phyloP scores from a whole-genome alignment of 2,329 filamentous ascomycete genomes.

The Sphaceloma murrayae region DNA sequence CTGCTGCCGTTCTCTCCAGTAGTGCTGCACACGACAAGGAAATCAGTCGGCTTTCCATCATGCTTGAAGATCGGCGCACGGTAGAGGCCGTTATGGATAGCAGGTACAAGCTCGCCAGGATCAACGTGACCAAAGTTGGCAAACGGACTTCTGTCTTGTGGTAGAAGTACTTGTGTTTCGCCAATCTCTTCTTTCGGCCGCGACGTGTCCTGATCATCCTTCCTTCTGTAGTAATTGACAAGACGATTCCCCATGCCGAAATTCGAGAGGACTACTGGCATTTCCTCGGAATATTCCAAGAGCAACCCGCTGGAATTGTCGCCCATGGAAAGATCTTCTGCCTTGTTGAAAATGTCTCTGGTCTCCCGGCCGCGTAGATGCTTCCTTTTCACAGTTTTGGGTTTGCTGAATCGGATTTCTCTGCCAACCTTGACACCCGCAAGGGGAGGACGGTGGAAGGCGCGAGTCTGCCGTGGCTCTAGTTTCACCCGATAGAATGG shows the following conservation, averaged over 20 bases:
- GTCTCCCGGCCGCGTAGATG: constrained; percentile 69
- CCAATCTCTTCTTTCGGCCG: constrained; percentile 76
- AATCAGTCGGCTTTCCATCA: constrained; percentile 66
- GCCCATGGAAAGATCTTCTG: constrained; percentile 72
- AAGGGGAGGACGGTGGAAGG: constrained; percentile 75
- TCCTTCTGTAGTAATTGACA: constrained; percentile 92
- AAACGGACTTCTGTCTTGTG: constrained; percentile 93
- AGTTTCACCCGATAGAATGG: constrained; percentile 91
- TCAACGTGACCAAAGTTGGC: constrained; percentile 90
- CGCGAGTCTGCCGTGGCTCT: constrained; percentile 59
- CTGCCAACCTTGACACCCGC: constrained; percentile 49
- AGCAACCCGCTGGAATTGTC: constrained; percentile 84
- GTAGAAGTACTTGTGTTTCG: constrained; percentile 76
- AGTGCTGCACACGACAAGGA: constrained; percentile 72
- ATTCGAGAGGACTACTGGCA: constrained; percentile 83
- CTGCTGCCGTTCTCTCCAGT: constrained; percentile 68
- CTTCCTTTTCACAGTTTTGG: constrained; percentile 68
- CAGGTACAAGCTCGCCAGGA: constrained; percentile 79
- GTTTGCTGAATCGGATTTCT: constrained; percentile 62
- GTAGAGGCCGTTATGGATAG: constrained; percentile 92
- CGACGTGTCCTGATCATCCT: constrained; percentile 64
- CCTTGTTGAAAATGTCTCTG: constrained; percentile 67
- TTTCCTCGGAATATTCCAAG: constrained; percentile 92
- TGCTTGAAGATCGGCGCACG: constrained; percentile 90
- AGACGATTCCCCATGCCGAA: constrained; percentile 95